Evolutionary conservation across 306 rosid genomes (phyloP).

Genomic region (Castanea mollissima): DNA sequence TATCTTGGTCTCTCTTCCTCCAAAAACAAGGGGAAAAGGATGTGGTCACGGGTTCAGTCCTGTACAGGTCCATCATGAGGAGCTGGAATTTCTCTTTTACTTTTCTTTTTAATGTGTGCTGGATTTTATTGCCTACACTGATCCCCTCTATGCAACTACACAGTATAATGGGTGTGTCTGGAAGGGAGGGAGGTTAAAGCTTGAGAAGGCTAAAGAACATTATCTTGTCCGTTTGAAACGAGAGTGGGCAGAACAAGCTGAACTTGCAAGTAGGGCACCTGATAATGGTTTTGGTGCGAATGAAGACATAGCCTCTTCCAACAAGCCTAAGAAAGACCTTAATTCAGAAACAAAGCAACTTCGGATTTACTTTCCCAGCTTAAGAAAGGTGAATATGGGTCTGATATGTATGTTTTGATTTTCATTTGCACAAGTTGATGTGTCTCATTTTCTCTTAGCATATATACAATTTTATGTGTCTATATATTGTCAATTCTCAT

Average conservation of each 20-base stretch:
- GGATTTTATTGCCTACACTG: neutral
- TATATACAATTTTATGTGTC: neutral
- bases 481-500: neutral
- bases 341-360: slow-evolving; percentile 37
- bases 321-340: slow-evolving; percentile 16
- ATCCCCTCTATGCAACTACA: neutral
- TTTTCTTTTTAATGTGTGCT: neutral
- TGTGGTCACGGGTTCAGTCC: neutral
- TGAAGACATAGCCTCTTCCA: slow-evolving; percentile 9
- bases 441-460: neutral
- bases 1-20: neutral
- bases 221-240: slow-evolving; percentile 55
- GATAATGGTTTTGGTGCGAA: neutral
- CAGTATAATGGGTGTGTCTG: slow-evolving; percentile 95
- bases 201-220: slow-evolving; percentile 83
- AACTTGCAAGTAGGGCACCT: slow-evolving; percentile 11
- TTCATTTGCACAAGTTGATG: neutral
- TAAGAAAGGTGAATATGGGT: slow-evolving; percentile 49
- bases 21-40: neutral
- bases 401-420: neutral
- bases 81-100: neutral
- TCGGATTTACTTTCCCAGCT: slow-evolving; percentile 61
- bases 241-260: slow-evolving; percentile 63
- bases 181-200: slow-evolving; percentile 84
- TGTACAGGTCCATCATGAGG: neutral